These are phyloP conservation scores for Tubosaeta sp. DNA, from an alignment of 768 basidiomycete species.

Conservation along the genomic window DNA sequence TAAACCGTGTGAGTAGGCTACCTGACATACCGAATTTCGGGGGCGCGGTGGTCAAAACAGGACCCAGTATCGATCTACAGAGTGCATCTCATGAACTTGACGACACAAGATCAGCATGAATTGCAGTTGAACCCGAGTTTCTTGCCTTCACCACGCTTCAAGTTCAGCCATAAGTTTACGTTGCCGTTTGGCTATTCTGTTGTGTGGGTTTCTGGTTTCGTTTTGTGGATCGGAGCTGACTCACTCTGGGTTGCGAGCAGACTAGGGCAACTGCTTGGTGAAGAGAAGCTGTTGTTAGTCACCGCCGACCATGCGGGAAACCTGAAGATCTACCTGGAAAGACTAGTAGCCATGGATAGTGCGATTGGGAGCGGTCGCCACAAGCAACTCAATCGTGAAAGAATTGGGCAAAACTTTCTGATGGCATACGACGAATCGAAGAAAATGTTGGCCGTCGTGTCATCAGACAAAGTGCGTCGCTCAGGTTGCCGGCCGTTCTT, in stretches of 20 bases:
- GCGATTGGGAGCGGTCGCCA: constrained; percentile 26
- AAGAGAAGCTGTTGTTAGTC: constrained; percentile 40
- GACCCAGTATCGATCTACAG: constrained; percentile 18
- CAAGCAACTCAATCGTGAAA: constrained; percentile 39
- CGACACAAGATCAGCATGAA: constrained; percentile 24
- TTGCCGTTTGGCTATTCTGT: constrained; percentile 20
- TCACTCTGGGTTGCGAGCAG: constrained; percentile 20
- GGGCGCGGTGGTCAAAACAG: constrained; percentile 9
- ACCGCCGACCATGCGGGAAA: constrained; percentile 33
- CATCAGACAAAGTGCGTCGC: constrained; percentile 35
- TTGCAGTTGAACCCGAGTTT: constrained; percentile 20
- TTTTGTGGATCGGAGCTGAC: neutral
- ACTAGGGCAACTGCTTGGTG: constrained; percentile 37
- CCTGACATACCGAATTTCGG: constrained; percentile 1
- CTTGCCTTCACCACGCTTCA: constrained; percentile 23
- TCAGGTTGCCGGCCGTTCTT: no score
- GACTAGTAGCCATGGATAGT: constrained; percentile 25
- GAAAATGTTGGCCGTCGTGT: constrained; percentile 44
- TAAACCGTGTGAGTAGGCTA: neutral
- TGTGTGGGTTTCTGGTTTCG: constrained; percentile 4
- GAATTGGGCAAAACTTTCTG: constrained; percentile 41
- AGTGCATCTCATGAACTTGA: constrained; percentile 25
- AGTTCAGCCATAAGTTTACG: constrained; percentile 10
- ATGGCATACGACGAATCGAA: constrained; percentile 51
- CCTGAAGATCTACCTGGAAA: constrained; percentile 39